Conservation (phyloP, 2,329 filamentous ascomycete species). For the Periglandula ipomoeae region DNA sequence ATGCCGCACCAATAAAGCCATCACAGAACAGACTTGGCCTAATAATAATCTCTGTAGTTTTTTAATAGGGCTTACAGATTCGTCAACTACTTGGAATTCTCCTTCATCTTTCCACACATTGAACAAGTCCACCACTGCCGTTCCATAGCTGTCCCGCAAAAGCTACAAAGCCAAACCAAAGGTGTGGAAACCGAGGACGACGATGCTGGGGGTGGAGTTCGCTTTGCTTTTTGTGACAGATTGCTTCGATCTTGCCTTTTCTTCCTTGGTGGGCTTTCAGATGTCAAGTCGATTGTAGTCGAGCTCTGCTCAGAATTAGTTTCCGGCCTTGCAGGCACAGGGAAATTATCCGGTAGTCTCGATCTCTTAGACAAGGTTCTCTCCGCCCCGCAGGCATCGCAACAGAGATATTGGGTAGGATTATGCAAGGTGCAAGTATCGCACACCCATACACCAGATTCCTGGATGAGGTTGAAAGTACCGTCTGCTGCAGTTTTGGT, state of each 20-base stretch:
- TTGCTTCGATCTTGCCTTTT: conserved; percentile 4
- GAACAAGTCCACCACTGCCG: conserved; percentile 49
- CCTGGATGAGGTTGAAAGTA: not conserved
- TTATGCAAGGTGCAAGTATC: conserved; percentile 49
- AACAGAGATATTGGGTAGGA: conserved; percentile 38
- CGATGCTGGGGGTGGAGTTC: conserved; percentile 9
- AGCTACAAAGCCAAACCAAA: conserved; percentile 41
- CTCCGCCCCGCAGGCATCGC: conserved; percentile 46
- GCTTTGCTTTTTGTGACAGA: conserved; percentile 3
- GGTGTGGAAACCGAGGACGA: conserved; percentile 10
- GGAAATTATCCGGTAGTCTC: conserved; percentile 5
- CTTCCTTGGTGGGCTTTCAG: conserved; percentile 19
- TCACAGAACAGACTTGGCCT: not conserved
- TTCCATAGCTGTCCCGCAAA: conserved; percentile 43
- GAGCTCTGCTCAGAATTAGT: conserved; percentile 9
- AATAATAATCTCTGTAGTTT: too few species aligned
- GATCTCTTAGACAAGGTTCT: conserved; percentile 16
- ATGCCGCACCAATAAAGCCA: too few species aligned
- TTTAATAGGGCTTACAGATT: not conserved
- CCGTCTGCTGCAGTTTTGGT: not conserved
- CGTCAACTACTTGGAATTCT: conserved; percentile 26
- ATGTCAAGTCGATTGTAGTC: conserved; percentile 25
- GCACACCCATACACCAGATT: conserved; percentile 40
- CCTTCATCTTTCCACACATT: conserved; percentile 45
- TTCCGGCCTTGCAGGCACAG: conserved; percentile 8